Conservation (phyloP, 2,329 filamentous ascomycete genomes). For the Paraconiothyrium sp. region DNA sequence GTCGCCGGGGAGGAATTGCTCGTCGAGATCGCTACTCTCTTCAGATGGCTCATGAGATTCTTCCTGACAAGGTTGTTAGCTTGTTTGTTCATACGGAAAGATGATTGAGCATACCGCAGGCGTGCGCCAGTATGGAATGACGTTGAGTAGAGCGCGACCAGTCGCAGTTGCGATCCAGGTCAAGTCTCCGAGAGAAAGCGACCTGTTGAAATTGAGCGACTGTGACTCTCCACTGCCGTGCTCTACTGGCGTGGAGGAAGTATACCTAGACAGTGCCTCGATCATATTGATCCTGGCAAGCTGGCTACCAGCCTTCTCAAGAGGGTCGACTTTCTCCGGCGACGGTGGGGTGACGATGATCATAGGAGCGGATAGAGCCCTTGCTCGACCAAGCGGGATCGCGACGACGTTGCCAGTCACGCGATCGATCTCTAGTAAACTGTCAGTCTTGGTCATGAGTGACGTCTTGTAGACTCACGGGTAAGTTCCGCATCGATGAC, state of each 20-base stretch:
- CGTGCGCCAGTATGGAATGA: not conserved
- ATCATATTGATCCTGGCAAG: not conserved
- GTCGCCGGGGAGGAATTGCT: not conserved
- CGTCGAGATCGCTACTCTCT: not conserved
- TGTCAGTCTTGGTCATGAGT: not conserved
- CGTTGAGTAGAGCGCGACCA: not conserved
- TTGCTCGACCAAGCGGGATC: not conserved
- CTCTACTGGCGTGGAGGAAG: too few relatives aligned
- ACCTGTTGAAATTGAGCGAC: not conserved
- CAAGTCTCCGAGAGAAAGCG: not conserved
- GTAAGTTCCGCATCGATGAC: not conserved
- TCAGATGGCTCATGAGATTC: not conserved
- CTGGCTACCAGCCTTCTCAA: not conserved
- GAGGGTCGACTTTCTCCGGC: not conserved
- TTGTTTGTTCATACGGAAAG: not conserved
- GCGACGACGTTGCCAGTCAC: not conserved
- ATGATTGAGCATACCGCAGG: not conserved
- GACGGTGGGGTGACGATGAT: constrained; percentile 1
- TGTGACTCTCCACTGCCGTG: too few relatives aligned
- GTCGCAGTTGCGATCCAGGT: not conserved
- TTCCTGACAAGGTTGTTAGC: not conserved
- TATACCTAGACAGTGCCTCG: not conserved
- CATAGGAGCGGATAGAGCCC: not conserved
- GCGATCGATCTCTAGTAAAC: not conserved
- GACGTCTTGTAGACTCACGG: not conserved